These are phyloP conservation scores for Ambrosiella cleistominuta DNA, from an alignment of 2,329 filamentous ascomycete genomes.

Conservation along the genomic window DNA sequence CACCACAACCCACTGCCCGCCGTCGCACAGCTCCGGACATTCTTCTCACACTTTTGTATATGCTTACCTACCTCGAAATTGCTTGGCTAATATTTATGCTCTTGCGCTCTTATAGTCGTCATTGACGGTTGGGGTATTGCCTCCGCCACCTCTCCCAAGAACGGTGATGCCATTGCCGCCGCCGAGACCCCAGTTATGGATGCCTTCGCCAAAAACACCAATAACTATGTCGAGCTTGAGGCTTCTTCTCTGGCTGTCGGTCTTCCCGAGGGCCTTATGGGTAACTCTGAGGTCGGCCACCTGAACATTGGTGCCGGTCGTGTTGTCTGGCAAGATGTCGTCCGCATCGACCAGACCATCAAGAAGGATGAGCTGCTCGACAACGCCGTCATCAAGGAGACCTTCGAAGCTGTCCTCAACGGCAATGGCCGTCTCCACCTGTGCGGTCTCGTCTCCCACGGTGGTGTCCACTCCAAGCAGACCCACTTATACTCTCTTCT, in stretches of 20 bases:
- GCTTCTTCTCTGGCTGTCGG: constrained; percentile 92
- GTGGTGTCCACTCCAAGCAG: constrained; percentile 94
- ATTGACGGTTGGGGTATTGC: constrained; percentile 98
- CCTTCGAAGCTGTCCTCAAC: constrained; percentile 63
- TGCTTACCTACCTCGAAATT: constrained; percentile 38
- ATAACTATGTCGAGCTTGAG: constrained; percentile 83
- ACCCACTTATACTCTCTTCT: constrained; percentile 78
- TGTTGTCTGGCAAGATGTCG: constrained; percentile 96
- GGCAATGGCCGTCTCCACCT: constrained; percentile 87
- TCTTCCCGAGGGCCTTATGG: constrained; percentile 92
- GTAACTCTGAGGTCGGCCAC: constrained; percentile 96
- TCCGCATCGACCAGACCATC: constrained; percentile 85
- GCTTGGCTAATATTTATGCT: constrained; percentile 42
- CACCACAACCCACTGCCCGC: not conserved
- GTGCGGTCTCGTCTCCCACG: constrained; percentile 81
- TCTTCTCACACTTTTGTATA: constrained; percentile 31
- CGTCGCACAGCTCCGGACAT: constrained; percentile 6
- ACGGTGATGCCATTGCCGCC: constrained; percentile 89
- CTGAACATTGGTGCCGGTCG: constrained; percentile 95
- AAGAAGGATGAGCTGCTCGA: constrained; percentile 67
- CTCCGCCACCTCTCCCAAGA: constrained; percentile 57
- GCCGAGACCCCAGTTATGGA: constrained; percentile 94
- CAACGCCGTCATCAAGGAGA: constrained; percentile 57
- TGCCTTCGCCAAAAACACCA: constrained; percentile 60
- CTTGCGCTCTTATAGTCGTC: constrained; percentile 52